Conservation (phyloP, 176 grass and related monocot genomes). For the Luzula sylvatica region DNA sequence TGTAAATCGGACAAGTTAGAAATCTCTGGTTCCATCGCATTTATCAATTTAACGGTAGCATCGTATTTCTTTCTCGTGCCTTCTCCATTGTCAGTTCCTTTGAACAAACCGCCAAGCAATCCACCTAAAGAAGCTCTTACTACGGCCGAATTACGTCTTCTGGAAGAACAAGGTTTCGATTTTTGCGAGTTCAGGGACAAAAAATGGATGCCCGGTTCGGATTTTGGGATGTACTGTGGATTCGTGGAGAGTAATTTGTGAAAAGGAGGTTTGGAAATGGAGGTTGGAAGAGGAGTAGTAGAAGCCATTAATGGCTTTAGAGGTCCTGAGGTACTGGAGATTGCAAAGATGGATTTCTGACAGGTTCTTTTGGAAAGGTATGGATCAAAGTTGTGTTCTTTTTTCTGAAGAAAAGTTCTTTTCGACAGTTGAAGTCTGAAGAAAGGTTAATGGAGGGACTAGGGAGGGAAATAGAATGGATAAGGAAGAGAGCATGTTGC, state of each 20-base stretch:
- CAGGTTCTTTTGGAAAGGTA: too few species aligned
- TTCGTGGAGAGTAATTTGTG: conserved; percentile 13
- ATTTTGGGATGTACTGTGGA: conserved; percentile 9
- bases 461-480: too few species aligned
- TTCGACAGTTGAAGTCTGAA: too few species aligned
- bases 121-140: conserved; percentile 41
- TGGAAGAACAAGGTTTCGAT: not conserved
- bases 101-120: conserved; percentile 70
- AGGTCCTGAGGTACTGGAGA: not conserved
- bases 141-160: conserved; percentile 1
- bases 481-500: too few species aligned
- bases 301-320: conserved; percentile 19
- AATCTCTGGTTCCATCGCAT: conserved; percentile 59
- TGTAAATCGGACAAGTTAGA: conserved; percentile 58
- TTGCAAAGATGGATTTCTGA: too few species aligned
- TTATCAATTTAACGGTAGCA: conserved; percentile 51
- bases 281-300: conserved; percentile 15
- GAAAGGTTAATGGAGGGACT: too few species aligned
- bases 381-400: too few species aligned
- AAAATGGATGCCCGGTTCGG: conserved; percentile 8
- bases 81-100: conserved; percentile 72
- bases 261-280: conserved; percentile 16
- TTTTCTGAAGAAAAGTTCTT: too few species aligned
- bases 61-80: conserved; percentile 51
- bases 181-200: conserved; percentile 1